A percentile compares a stretch with the other conserved stretches of the same genome.
phyloP scores from a whole-genome alignment of 306 rosid genomes.

The Cyclanthera cordifolia region DNA sequence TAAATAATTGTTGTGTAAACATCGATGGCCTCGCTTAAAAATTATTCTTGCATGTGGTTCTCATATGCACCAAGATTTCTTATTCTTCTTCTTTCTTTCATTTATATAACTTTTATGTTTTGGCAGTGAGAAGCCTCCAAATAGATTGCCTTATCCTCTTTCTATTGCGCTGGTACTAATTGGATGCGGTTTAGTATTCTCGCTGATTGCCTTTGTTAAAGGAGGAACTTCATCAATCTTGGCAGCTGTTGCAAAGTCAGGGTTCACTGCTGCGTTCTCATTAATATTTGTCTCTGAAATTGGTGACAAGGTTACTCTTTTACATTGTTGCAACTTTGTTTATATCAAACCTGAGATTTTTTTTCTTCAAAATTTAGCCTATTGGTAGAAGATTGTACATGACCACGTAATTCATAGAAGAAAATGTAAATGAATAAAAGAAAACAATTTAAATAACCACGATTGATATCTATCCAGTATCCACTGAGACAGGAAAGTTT shows the following conservation, averaged over 20 bases:
- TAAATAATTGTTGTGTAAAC: background rate
- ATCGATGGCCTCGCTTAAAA: too few relatives aligned
- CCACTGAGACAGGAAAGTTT: too few relatives aligned
- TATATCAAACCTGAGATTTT: background rate
- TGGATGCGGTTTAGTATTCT: slow-evolving; percentile 67
- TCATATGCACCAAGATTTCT: background rate
- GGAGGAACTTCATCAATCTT: slow-evolving; percentile 69
- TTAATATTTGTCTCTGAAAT: slow-evolving; percentile 95
- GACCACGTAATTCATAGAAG: background rate
- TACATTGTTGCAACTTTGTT: background rate
- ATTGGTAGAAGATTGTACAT: background rate
- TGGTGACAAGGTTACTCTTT: slow-evolving; percentile 70
- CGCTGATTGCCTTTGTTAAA: slow-evolving; percentile 69
- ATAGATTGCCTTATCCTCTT: slow-evolving; percentile 51
- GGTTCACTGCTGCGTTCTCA: slow-evolving; percentile 95
- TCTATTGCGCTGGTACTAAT: slow-evolving; percentile 58
- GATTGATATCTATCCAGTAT: too few relatives aligned
- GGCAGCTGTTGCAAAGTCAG: slow-evolving; percentile 79
- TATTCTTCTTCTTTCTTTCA: slow-evolving; percentile 16
- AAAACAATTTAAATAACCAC: too few relatives aligned
- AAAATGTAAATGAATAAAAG: background rate
- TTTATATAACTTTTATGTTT: slow-evolving; percentile 21
- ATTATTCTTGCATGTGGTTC: background rate
- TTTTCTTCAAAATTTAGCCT: background rate
- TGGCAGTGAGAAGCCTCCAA: slow-evolving; percentile 64